Evolutionary conservation across 192 early-diverging fungal species (phyloP).

Genomic region (Rhizophagus clarus): DNA sequence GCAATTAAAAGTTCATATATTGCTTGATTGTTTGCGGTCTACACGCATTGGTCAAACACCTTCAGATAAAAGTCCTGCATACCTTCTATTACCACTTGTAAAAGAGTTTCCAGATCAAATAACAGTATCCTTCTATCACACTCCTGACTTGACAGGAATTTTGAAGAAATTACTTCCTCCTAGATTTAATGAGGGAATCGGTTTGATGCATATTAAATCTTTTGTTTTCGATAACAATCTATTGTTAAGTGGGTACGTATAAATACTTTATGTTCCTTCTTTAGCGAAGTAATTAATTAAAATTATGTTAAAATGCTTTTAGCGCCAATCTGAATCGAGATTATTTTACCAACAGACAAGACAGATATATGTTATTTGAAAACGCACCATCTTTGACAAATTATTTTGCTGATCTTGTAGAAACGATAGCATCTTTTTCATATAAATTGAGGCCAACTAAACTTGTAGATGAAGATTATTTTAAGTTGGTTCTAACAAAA

Average conservation of each 20-base stretch:
- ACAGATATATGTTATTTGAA: slow-evolving; percentile 83
- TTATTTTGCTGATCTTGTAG: slow-evolving; percentile 74
- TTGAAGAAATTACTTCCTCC: slow-evolving; percentile 75
- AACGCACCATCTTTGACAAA: slow-evolving; percentile 54
- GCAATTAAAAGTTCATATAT: slow-evolving; percentile 64
- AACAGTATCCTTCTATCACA: slow-evolving; percentile 80
- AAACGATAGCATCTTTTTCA: slow-evolving; percentile 64
- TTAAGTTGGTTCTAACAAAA: slow-evolving; percentile 20
- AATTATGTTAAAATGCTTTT: slow-evolving; percentile 28
- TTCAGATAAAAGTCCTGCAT: slow-evolving; percentile 60
- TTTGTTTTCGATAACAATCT: slow-evolving; percentile 88
- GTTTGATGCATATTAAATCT: slow-evolving; percentile 92
- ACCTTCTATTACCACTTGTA: slow-evolving; percentile 64
- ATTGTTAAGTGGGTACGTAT: slow-evolving; percentile 74
- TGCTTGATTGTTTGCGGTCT: slow-evolving; percentile 90
- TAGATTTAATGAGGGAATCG: slow-evolving; percentile 92
- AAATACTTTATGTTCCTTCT: neutral
- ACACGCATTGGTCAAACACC: slow-evolving; percentile 59
- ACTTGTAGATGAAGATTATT: slow-evolving; percentile 13
- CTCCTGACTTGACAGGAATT: slow-evolving; percentile 75
- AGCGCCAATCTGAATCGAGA: slow-evolving; percentile 93
- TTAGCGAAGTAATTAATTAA: neutral
- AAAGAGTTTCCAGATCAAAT: slow-evolving; percentile 67
- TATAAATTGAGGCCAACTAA: slow-evolving; percentile 43
- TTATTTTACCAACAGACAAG: slow-evolving; percentile 95